Percentiles rank a stretch among this genome's conserved stretches.
Evolutionary conservation across 177 flowering plant genomes (phyloP).

Genomic region (Vitis hybrid): DNA sequence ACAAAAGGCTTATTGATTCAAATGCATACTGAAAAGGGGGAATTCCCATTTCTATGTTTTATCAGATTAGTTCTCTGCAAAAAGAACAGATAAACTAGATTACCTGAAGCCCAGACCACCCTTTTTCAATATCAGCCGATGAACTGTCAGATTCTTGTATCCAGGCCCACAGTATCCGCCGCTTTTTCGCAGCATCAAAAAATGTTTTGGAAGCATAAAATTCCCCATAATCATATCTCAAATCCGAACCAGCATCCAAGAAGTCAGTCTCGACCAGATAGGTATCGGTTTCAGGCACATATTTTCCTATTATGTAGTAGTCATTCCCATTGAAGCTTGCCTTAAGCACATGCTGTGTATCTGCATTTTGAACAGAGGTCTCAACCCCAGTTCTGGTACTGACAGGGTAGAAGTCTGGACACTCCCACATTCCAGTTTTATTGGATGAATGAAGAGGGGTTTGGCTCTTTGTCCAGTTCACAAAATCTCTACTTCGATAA

Average conservation of each 20-base stretch:
- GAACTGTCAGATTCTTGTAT: constrained; percentile 8
- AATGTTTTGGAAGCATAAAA: too few species aligned
- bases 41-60: too few species aligned
- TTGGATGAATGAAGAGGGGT: constrained; percentile 27
- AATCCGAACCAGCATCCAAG: background rate
- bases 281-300: constrained; percentile 2
- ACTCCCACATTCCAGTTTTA: constrained; percentile 26
- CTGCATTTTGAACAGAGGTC: constrained; percentile 7
- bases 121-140: constrained; percentile 5
- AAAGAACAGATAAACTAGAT: background rate
- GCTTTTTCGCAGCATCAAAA: too few species aligned
- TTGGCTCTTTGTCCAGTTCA: constrained; percentile 19
- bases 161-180: too few species aligned
- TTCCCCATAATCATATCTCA: too few species aligned
- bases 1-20: too few species aligned
- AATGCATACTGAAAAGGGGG: too few species aligned
- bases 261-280: background rate
- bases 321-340: constrained; percentile 10
- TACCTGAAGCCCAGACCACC: constrained; percentile 23
- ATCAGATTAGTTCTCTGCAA: too few species aligned
- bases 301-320: background rate
- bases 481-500: constrained; percentile 32
- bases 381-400: background rate
- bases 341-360: constrained; percentile 10
- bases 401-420: constrained; percentile 15